Conservation (phyloP, 2,329 filamentous ascomycete species). For the Penicillium sp. region DNA sequence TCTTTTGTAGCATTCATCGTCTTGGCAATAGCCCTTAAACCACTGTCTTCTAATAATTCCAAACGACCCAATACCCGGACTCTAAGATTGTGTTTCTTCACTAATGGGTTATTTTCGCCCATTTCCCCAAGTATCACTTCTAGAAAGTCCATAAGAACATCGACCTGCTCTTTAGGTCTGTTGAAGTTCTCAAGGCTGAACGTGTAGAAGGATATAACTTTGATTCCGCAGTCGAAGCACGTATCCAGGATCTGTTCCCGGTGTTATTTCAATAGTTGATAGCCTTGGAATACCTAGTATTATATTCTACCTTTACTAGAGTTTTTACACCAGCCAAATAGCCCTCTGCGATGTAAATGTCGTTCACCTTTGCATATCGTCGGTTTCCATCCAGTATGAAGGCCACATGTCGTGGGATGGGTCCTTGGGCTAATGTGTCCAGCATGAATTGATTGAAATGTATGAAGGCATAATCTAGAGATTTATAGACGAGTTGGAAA, state of each 20-base stretch:
- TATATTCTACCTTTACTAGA: not conserved
- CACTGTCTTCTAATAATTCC: not conserved
- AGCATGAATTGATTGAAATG: not conserved
- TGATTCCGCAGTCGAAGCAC: not conserved
- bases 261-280: not conserved
- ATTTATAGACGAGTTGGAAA: not conserved
- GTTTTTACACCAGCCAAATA: not conserved
- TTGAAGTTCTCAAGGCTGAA: constrained; percentile 19
- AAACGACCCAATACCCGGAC: not conserved
- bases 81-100: not conserved
- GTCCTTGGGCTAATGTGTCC: constrained; percentile 1
- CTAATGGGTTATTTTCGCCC: not conserved
- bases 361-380: constrained; percentile 5
- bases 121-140: not conserved
- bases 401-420: constrained; percentile 10
- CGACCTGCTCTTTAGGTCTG: constrained; percentile 8
- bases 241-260: not conserved
- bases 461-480: not conserved
- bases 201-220: constrained; percentile 10
- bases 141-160: not conserved
- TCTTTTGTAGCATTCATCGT: not conserved
- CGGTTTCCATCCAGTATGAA: constrained; percentile 17
- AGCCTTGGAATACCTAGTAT: not conserved
- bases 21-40: not conserved
- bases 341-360: not conserved